Evolutionary conservation across 352 stramenopile species (phyloP).

Genomic region (Globisporangium canariense): DNA sequence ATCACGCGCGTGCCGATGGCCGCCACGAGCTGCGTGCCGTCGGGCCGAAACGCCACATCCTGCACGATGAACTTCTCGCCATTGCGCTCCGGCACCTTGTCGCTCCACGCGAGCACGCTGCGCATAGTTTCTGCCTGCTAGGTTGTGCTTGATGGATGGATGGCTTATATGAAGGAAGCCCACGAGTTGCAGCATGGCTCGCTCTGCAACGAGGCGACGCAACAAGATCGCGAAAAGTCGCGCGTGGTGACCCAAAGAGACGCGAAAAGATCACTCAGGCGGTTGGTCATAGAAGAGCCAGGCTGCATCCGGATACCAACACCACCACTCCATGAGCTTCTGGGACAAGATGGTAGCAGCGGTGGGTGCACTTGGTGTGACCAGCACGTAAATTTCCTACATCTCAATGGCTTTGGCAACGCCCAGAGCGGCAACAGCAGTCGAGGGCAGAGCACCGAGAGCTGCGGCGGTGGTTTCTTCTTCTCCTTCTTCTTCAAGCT

Average conservation of each 20-base stretch:
- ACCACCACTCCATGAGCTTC: not conserved
- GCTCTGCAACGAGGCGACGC: not conserved
- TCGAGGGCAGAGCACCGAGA: not conserved
- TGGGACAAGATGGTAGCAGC: not conserved
- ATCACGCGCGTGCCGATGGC: constrained; percentile 90
- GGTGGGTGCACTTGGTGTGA: not conserved
- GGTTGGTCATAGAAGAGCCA: constrained; percentile 3
- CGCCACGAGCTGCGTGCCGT: constrained; percentile 88
- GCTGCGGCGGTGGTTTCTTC: not conserved
- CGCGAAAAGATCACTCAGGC: constrained; percentile 19
- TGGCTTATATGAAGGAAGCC: not conserved
- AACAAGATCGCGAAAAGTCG: constrained; percentile 46
- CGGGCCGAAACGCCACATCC: constrained; percentile 89
- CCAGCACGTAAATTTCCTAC: not conserved
- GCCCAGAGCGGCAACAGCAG: not conserved
- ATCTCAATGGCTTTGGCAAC: not conserved
- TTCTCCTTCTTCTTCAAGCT: not conserved
- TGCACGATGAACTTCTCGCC: constrained; percentile 84
- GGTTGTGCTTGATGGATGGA: not conserved
- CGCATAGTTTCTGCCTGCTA: constrained; percentile 44
- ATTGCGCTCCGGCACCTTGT: constrained; percentile 87
- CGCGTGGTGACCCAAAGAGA: constrained; percentile 21
- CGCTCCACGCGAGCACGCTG: constrained; percentile 76
- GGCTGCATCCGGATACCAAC: not conserved
- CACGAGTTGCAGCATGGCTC: not conserved